Percentiles rank a stretch among this genome's conserved stretches.
phyloP scores from a whole-genome alignment of 78 protist genomes.

The Goniomonas avonlea region DNA sequence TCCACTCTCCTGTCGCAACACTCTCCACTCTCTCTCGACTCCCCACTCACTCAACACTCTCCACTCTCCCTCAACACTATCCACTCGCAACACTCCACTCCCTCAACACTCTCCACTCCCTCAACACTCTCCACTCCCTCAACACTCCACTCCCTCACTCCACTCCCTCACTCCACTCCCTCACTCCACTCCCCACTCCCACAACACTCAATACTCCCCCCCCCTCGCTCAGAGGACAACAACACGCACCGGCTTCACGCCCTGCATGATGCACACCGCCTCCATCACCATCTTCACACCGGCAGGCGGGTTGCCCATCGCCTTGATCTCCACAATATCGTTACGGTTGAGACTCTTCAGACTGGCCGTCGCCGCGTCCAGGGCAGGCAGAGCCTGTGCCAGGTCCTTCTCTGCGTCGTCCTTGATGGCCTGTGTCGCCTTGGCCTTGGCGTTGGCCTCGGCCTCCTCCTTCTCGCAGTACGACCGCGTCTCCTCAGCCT shows the following conservation, averaged over 20 bases:
- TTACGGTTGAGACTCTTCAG: conserved; percentile 51
- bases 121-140: too few relatives aligned
- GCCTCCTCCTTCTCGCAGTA: not conserved
- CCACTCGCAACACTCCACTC: too few relatives aligned
- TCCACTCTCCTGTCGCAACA: too few relatives aligned
- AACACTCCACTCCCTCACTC: too few relatives aligned
- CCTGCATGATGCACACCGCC: conserved; percentile 57
- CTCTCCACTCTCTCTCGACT: too few relatives aligned
- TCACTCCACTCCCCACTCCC: too few relatives aligned
- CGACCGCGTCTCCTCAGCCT: not conserved
- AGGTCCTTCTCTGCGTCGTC: conserved; percentile 59
- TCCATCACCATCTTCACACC: conserved; percentile 65
- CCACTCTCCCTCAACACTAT: too few relatives aligned
- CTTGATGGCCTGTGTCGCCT: not conserved
- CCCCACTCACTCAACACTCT: too few relatives aligned
- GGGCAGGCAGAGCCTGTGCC: conserved; percentile 78
- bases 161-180: too few relatives aligned
- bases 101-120: too few relatives aligned
- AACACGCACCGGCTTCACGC: conserved; percentile 44
- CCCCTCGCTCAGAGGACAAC: too few relatives aligned
- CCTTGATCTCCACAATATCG: conserved; percentile 55
- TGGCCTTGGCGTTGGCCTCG: conserved; percentile 4
- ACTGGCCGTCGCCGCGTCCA: conserved; percentile 56
- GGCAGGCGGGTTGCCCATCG: conserved; percentile 56
- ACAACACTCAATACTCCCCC: too few relatives aligned